Evolutionary conservation across 1,139 yeast species (phyloP).

Genomic region (Nakaseomyces bracarensis): DNA sequence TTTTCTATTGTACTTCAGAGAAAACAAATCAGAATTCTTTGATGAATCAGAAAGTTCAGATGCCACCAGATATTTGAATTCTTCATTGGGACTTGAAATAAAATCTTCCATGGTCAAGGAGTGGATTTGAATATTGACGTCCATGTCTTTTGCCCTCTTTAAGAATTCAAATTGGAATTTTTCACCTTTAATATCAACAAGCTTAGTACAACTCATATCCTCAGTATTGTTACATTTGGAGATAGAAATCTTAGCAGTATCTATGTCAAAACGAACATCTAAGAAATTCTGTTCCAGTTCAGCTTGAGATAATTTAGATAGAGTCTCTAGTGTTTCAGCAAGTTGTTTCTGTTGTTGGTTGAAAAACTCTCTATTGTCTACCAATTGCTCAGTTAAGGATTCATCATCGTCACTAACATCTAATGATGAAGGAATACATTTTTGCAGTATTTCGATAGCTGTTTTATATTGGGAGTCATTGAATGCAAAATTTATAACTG

Average conservation of each 20-base stretch:
- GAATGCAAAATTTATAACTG: constrained; percentile 58
- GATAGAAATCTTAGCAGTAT: constrained; percentile 52
- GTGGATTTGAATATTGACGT: constrained; percentile 53
- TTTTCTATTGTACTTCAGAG: constrained; percentile 49
- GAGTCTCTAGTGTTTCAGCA: constrained; percentile 13
- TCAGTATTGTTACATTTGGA: constrained; percentile 58
- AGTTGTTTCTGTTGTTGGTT: constrained; percentile 19
- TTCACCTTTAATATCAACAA: constrained; percentile 69
- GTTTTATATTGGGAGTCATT: constrained; percentile 89
- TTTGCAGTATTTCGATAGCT: constrained; percentile 67
- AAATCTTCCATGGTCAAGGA: constrained; percentile 69
- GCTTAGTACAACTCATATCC: constrained; percentile 54
- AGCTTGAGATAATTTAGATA: constrained; percentile 19
- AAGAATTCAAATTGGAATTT: constrained; percentile 51
- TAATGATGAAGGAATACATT: constrained; percentile 57
- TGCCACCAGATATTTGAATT: constrained; percentile 61
- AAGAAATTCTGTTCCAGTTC: constrained; percentile 50
- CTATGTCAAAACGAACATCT: constrained; percentile 65
- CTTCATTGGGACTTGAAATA: constrained; percentile 52
- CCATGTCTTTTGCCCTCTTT: constrained; percentile 55
- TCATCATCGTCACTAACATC: constrained; percentile 27
- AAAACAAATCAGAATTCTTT: constrained; percentile 46
- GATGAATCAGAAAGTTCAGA: constrained; percentile 42
- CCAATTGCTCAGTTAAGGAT: constrained; percentile 17
- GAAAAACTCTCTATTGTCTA: constrained; percentile 19